Evolutionary conservation across 148 eudicot genomes (phyloP).

Genomic region (Chenopodium berlandieri): DNA sequence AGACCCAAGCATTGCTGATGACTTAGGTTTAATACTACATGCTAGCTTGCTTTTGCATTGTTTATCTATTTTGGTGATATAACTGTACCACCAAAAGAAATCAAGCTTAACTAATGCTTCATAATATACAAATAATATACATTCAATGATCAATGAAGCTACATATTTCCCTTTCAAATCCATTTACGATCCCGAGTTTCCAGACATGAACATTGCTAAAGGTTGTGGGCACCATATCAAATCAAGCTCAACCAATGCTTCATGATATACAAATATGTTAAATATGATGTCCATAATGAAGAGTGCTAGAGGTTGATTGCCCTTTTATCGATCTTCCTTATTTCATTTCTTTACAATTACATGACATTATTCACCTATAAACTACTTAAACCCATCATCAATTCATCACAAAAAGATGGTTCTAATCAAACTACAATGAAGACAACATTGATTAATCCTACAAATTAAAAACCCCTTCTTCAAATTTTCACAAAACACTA

Average conservation of each 20-base stretch:
- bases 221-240: neutral
- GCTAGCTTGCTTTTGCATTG: constrained; percentile 57
- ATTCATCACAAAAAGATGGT: no score
- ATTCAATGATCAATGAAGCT: neutral
- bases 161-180: neutral
- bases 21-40: constrained; percentile 61
- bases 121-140: neutral
- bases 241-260: constrained; percentile 35
- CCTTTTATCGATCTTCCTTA: no score
- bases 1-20: constrained; percentile 58
- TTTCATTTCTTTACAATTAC: no score
- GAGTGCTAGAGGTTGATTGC: neutral
- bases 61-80: constrained; percentile 32
- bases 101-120: constrained; percentile 34
- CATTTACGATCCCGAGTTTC: neutral
- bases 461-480: no score
- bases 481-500: no score
- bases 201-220: neutral
- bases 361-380: no score
- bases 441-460: no score
- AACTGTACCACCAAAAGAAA: constrained; percentile 46
- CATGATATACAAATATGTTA: neutral
- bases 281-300: neutral
- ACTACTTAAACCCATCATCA: no score
- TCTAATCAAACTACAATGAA: no score